These are phyloP conservation scores for Onygenales sp. DNA, from an alignment of 2,329 filamentous ascomycete genomes.

Conservation along the genomic window DNA sequence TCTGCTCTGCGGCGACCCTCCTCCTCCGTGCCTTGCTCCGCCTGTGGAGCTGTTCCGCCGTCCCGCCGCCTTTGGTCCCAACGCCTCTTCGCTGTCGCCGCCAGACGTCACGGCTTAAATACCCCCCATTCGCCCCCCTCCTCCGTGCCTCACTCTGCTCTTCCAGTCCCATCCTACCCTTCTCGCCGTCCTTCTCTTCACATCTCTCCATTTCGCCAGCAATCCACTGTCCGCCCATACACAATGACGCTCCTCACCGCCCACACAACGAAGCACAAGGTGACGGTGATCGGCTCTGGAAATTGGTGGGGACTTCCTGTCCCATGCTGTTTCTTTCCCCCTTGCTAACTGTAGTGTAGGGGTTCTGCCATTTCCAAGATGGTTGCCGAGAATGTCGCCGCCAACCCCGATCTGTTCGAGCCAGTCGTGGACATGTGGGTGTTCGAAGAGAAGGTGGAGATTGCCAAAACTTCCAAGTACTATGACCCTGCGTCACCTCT, in stretches of 20 bases:
- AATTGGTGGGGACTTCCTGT: slow-evolving; percentile 61
- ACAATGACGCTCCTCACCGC: slow-evolving; percentile 42
- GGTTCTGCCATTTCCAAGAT: slow-evolving; percentile 97
- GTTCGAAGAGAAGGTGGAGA: slow-evolving; percentile 78
- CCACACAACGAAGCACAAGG: slow-evolving; percentile 70
- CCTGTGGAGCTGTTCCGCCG: not conserved
- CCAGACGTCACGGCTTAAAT: not conserved
- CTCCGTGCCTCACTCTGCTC: not conserved
- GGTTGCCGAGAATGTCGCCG: slow-evolving; percentile 79
- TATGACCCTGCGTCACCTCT: slow-evolving; percentile 53
- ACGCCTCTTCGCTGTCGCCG: not conserved
- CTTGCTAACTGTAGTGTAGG: slow-evolving; percentile 40
- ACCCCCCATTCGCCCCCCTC: not conserved
- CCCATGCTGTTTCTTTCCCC: not conserved
- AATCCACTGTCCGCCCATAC: not conserved
- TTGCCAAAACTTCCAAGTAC: slow-evolving; percentile 62
- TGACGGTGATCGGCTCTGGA: slow-evolving; percentile 87
- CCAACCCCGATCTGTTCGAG: slow-evolving; percentile 73
- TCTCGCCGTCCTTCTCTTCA: not conserved
- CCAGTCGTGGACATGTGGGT: slow-evolving; percentile 97
- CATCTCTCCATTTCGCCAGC: not conserved
- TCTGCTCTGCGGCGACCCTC: not conserved
- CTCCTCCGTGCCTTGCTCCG: not conserved
- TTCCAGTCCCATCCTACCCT: not conserved
- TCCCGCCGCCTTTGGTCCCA: not conserved